phyloP scores from a whole-genome alignment of 2,329 filamentous ascomycete species.

The Aspergillus brunneoviolaceus region DNA sequence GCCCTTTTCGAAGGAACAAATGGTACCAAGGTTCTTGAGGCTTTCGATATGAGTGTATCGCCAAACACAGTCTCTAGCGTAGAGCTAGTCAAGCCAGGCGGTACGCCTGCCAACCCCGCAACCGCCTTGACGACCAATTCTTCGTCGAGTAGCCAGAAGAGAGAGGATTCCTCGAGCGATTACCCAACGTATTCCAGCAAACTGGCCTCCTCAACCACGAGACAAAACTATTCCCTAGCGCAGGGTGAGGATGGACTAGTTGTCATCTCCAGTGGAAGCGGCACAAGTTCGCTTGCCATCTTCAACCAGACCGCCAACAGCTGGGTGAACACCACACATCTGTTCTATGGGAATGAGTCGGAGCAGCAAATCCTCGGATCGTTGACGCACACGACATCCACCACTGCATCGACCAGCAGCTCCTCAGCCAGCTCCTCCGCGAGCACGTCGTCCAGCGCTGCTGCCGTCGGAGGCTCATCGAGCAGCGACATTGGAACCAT shows the following conservation, averaged over 20 bases:
- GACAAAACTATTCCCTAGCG: constrained; percentile 71
- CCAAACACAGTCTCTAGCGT: constrained; percentile 75
- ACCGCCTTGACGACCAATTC: constrained; percentile 31
- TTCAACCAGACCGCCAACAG: constrained; percentile 74
- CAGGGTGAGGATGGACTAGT: constrained; percentile 64
- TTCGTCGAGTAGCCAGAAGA: constrained; percentile 43
- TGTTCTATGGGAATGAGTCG: constrained; percentile 56
- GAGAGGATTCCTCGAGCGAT: constrained; percentile 58
- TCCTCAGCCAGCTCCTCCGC: constrained; percentile 33
- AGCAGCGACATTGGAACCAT: constrained; percentile 54
- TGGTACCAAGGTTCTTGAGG: constrained; percentile 73
- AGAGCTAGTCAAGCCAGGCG: constrained; percentile 63
- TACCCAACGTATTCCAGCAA: constrained; percentile 81
- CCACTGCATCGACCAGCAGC: constrained; percentile 9
- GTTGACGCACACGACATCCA: constrained; percentile 27
- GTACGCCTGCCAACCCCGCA: constrained; percentile 31
- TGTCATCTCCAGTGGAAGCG: constrained; percentile 74
- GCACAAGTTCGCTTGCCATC: constrained; percentile 66
- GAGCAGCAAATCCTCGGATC: constrained; percentile 35
- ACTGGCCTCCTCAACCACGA: constrained; percentile 63
- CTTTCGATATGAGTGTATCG: constrained; percentile 70
- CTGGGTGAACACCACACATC: constrained; percentile 70
- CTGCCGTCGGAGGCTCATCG: constrained; percentile 32
- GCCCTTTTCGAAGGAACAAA: constrained; percentile 70
- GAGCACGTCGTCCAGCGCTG: constrained; percentile 25